These are phyloP conservation scores for Jamesozyma jinghongensis DNA, from an alignment of 805 yeast genomes.

Conservation along the genomic window DNA sequence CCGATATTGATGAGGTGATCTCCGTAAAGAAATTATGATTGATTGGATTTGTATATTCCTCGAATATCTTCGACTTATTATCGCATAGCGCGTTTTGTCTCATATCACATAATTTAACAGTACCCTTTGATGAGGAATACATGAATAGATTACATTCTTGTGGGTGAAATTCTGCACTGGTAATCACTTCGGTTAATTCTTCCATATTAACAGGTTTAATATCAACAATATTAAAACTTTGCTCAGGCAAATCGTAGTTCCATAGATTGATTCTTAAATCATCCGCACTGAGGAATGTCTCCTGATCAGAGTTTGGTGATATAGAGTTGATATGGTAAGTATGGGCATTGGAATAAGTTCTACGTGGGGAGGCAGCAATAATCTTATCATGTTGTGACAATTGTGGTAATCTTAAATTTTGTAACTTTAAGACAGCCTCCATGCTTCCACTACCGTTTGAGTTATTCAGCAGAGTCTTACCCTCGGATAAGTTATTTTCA, in stretches of 20 bases:
- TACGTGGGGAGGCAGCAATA: conserved; percentile 89
- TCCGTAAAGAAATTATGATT: conserved; percentile 95
- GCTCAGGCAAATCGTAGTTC: conserved; percentile 91
- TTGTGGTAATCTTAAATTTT: conserved; percentile 68
- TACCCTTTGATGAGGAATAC: conserved; percentile 93
- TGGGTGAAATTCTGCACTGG: conserved; percentile 96
- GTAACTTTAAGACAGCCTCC: conserved; percentile 28
- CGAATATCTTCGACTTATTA: conserved; percentile 75
- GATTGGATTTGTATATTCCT: conserved; percentile 87
- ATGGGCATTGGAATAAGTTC: conserved; percentile 89
- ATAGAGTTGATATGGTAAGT: conserved; percentile 97
- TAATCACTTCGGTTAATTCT: conserved; percentile 95
- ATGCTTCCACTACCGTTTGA: conserved; percentile 15
- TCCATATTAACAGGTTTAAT: conserved; percentile 98
- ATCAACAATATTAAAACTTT: conserved; percentile 93
- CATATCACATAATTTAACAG: conserved; percentile 94
- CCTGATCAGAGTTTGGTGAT: conserved; percentile 90
- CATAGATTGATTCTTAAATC: conserved; percentile 92
- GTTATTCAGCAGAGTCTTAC: conserved; percentile 10
- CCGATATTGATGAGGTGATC: conserved; percentile 88
- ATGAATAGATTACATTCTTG: conserved; percentile 82
- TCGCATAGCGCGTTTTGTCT: conserved; percentile 92
- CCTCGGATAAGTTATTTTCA: conserved; percentile 71
- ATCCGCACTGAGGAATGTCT: conserved; percentile 86
- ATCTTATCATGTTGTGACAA: conserved; percentile 90